Evolutionary conservation across 352 stramenopile genomes (phyloP).

Genomic region (Phytophthora capsici): DNA sequence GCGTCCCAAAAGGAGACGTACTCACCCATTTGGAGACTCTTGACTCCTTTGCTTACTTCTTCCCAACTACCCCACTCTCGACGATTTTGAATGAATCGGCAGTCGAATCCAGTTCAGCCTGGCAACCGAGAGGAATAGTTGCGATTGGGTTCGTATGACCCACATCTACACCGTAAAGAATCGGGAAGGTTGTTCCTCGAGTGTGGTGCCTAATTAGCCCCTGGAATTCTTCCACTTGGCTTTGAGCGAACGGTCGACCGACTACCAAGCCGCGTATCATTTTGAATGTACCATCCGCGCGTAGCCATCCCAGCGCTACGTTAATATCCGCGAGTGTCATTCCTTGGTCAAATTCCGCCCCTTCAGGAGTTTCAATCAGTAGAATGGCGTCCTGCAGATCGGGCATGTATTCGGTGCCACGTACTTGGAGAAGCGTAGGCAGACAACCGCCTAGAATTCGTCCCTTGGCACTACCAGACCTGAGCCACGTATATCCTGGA

Average conservation of each 20-base stretch:
- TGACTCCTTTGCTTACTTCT: neutral
- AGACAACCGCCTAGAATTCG: slow-evolving; percentile 62
- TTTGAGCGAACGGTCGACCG: slow-evolving; percentile 53
- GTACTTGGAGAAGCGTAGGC: slow-evolving; percentile 61
- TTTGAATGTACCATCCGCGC: slow-evolving; percentile 54
- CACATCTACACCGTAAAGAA: slow-evolving; percentile 64
- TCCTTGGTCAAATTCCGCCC: slow-evolving; percentile 54
- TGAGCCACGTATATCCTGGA: slow-evolving; percentile 51
- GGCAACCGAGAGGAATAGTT: slow-evolving; percentile 56
- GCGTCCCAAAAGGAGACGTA: slow-evolving; percentile 3
- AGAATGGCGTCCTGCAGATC: slow-evolving; percentile 50
- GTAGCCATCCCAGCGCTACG: slow-evolving; percentile 50
- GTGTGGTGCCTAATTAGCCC: slow-evolving; percentile 63
- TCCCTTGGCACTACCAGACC: slow-evolving; percentile 36
- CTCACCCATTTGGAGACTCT: neutral
- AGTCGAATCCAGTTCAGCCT: slow-evolving; percentile 45
- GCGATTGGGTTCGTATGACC: slow-evolving; percentile 67
- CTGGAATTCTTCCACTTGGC: slow-evolving; percentile 51
- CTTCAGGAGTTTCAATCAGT: slow-evolving; percentile 61
- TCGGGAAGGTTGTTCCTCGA: slow-evolving; percentile 50
- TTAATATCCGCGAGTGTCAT: slow-evolving; percentile 61
- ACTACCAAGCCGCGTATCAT: slow-evolving; percentile 59
- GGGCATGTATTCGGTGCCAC: slow-evolving; percentile 56
- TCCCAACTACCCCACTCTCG: slow-evolving; percentile 33
- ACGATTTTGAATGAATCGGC: slow-evolving; percentile 42